Evolutionary conservation across 228 moss, liverwort and hornwort genomes (phyloP), one percentile per base, ranked within the genome.

Genomic region (Sphagnum magellanicum): DNA sequence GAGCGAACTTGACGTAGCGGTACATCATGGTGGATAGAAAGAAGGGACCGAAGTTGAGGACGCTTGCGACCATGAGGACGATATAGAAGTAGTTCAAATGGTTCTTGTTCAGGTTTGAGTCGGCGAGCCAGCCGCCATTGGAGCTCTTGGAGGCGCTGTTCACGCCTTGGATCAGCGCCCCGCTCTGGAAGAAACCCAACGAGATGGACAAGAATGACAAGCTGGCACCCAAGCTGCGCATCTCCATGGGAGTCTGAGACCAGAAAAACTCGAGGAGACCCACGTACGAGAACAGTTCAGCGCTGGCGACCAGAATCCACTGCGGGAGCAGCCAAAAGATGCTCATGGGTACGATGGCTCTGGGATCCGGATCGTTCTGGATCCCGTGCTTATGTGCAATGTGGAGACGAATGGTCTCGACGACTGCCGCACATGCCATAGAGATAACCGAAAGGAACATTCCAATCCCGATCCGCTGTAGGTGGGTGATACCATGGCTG

Each of bases 191-290:
- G 77, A 81, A 88, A 4, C 94, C 94, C 8, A 81, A 0, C 51
- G 88, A 78, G 14, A 84, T 51, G 16, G 88, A 64, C 67, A 87
- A 68, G 58, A 94, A 77, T 10, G 86, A 81, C 5, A 94, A 70
- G 8, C 91, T 84, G 6, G 83, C 88, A 16, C 84, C 88, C 50
- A 88, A 66, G 68, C 86, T 76, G 12, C 88, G 79, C 62, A 90
- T 73, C 66, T 78, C 81, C 2, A 80, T 55, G 0, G 94, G 94
- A 57, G 89, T 83, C 50, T 91, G 84, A 14, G 77, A 80, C 79
- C 91, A 94, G 83, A 90, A 94, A 48, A 94, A 90, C 53, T 94
- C 94, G 46, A 91, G 77, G 46, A 71, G 67, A n/a, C 91, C 91
- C 5, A 91, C 82, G 50, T 90, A 75, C 4, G 82, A 63, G 67